A percentile compares a stretch with the other conserved stretches of the same genome.
phyloP scores from a whole-genome alignment of 352 stramenopile genomes.

The Phytophthora cajani region DNA sequence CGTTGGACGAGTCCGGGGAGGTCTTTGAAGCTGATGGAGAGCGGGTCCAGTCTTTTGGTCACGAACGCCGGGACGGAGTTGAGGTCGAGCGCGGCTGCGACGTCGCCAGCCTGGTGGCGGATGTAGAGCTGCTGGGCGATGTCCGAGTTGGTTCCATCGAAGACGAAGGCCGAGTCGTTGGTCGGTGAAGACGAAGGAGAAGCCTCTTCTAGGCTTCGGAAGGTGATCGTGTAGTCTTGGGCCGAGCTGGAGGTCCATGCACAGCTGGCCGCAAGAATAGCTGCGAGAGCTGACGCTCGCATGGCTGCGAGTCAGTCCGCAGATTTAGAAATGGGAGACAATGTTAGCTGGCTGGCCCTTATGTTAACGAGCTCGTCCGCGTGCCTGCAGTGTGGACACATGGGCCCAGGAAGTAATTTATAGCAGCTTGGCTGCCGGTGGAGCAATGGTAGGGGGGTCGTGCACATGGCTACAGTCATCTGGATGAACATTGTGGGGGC shows the following conservation, averaged over 20 bases:
- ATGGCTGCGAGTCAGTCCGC: slow-evolving; percentile 17
- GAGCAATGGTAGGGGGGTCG: not conserved
- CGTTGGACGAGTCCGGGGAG: slow-evolving; percentile 43
- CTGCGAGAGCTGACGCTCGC: slow-evolving; percentile 7
- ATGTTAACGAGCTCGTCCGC: not conserved
- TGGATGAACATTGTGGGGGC: not conserved
- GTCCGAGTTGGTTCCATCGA: slow-evolving; percentile 47
- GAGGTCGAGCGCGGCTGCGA: slow-evolving; percentile 8
- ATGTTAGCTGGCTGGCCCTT: not conserved
- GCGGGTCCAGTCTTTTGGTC: slow-evolving; percentile 11
- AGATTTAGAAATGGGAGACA: slow-evolving; percentile 11
- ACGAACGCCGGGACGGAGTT: slow-evolving; percentile 26
- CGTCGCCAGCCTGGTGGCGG: slow-evolving; percentile 26
- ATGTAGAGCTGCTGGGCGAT: slow-evolving; percentile 45
- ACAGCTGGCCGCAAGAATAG: slow-evolving; percentile 5
- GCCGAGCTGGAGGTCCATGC: not conserved
- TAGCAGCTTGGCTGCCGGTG: not conserved
- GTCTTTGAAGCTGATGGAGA: slow-evolving; percentile 20
- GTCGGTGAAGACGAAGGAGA: slow-evolving; percentile 6
- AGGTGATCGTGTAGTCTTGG: slow-evolving; percentile 29
- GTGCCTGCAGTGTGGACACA: not conserved
- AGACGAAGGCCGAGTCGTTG: slow-evolving; percentile 25
- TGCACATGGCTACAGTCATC: not conserved
- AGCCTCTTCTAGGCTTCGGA: slow-evolving; percentile 22
- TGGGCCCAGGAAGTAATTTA: not conserved